Conservation (phyloP, 208 protist genomes). For the Giardia muris region DNA sequence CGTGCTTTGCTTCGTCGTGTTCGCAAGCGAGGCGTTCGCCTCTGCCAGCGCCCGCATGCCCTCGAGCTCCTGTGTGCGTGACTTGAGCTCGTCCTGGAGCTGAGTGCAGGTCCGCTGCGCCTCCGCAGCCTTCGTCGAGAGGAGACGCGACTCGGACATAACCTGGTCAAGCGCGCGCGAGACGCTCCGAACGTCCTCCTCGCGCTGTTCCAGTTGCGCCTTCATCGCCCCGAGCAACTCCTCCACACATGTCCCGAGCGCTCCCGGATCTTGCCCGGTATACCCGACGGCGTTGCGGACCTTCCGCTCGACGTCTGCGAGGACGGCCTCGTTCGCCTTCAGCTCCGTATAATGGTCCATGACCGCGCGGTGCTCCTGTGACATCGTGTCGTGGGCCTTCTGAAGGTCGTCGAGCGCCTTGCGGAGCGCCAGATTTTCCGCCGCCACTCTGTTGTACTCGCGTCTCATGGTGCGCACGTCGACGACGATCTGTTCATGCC, state of each 20-base stretch:
- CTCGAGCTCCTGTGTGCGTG: not conserved
- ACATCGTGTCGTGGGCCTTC: not conserved
- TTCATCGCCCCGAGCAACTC: not conserved
- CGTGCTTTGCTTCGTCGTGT: not conserved
- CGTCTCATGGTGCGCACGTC: not conserved
- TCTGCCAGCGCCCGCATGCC: not conserved
- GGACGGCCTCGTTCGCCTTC: not conserved
- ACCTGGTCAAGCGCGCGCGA: not conserved
- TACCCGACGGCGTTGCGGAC: not conserved
- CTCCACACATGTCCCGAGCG: not conserved
- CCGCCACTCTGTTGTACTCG: not conserved
- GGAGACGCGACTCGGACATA: not conserved
- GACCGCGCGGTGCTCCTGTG: not conserved
- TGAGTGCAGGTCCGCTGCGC: not conserved
- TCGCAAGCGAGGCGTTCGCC: not conserved
- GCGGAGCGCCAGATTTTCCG: not conserved
- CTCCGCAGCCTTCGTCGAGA: not conserved
- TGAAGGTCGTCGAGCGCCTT: not conserved
- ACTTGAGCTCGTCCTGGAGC: not conserved
- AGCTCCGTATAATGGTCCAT: not conserved
- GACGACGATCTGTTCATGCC: not conserved
- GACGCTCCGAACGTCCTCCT: not conserved
- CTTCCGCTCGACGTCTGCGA: not conserved
- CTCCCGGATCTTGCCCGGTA: not conserved
- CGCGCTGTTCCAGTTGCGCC: not conserved